phyloP scores from a whole-genome alignment of 148 eudicot species.

The Arbutus unedo region DNA sequence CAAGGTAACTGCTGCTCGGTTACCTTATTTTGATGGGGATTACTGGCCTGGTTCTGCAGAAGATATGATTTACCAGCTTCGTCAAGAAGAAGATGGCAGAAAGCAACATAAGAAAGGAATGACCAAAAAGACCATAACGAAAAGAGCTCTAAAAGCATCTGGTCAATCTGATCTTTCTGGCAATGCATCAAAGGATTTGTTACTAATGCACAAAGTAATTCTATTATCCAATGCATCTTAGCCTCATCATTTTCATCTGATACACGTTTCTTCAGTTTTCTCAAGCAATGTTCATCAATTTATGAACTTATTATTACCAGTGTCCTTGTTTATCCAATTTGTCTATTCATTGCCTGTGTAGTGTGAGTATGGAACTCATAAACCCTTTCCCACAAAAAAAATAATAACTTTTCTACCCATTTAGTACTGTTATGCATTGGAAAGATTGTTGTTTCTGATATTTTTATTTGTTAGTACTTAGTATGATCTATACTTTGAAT shows the following conservation, averaged over 20 bases:
- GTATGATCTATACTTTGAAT: not conserved
- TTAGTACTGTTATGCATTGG: not conserved
- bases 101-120: conserved; percentile 75
- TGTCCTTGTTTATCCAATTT: not conserved
- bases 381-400: not conserved
- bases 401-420: not conserved
- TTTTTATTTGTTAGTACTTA: not conserved
- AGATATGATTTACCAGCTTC: conserved; percentile 76
- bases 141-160: conserved; percentile 89
- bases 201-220: conserved; percentile 86
- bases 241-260: not conserved
- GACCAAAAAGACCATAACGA: conserved; percentile 64
- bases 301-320: not conserved
- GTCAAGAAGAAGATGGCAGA: conserved; percentile 82
- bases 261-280: conserved; percentile 11
- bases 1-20: conserved; percentile 90
- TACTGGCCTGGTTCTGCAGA: conserved; percentile 99
- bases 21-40: conserved; percentile 98
- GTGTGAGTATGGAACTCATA: not conserved
- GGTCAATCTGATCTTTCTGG: conserved; percentile 87
- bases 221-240: not conserved
- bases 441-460: not conserved
- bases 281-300: not conserved
- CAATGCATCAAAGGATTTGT: conserved; percentile 77
- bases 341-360: not conserved